Evolutionary conservation across 1,284 basidiomycete species (phyloP), one percentile per base, ranked within the genome.

Genomic region (Apiotrichum domesticum): DNA sequence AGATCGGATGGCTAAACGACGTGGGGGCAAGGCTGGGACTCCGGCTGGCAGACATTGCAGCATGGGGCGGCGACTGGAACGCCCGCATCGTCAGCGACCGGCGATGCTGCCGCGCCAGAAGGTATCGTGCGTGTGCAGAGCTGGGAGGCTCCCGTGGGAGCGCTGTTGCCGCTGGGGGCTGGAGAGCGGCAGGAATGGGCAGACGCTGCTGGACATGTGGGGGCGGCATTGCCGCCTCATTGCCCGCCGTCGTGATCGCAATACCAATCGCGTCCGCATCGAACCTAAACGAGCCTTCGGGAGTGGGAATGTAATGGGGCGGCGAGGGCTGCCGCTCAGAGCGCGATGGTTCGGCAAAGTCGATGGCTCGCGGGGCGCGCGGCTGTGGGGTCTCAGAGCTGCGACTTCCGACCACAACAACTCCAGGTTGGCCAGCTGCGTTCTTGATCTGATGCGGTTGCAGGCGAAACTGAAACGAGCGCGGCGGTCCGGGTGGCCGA

Each of bases 91-190:
- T 73, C 32, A 61, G 54, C 1, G 67, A 66, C 2, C 65, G 60
- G 21, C 69, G 71, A 46, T 73, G 73, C 53, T 73, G 72, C 49
- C 67, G 66, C 2, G 67, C 72, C 4, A 73, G 55, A 6, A 68
- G 57, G 11, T 67, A 67, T 35, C 73, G 55, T 6, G 71, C 70
- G 14, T 64, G 66, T 0, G 68, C 63, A 6, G 70, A 65, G 49
- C 56, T 57, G 0, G 62, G 56, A 43, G 57, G 52, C 35, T 63
- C 62, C 8, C 45, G 44, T 4, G 57, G 53, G 14, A 43, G 11
- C 7, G 48, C 33, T 7, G 47, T 35, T 46, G 58, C 21, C 21
- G 21, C 21, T 21, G 21, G 21, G 21, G 21, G 21, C 10, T 8
- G 14, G 51, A 52, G 45, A 21, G 21, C 21, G 21, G 21, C 21